phyloP scores from a whole-genome alignment of 148 eudicot genomes.

The Dianthus caryophyllus region DNA sequence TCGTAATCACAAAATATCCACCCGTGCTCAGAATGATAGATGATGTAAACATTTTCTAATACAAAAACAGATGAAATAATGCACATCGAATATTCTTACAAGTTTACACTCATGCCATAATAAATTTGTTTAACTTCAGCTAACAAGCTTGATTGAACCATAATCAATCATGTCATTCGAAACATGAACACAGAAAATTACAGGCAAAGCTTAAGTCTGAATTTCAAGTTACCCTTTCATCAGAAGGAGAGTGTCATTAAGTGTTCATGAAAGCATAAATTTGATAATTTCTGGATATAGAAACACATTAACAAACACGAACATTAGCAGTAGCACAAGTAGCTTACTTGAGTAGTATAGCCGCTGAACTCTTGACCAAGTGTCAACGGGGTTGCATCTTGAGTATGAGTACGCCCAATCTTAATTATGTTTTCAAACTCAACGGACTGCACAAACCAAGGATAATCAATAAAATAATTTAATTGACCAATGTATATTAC shows the following conservation, averaged over 20 bases:
- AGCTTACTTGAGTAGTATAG: constrained; percentile 85
- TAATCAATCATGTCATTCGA: background rate
- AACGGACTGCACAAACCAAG: constrained; percentile 37
- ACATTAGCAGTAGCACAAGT: background rate
- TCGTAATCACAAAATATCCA: too few relatives aligned
- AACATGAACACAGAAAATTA: too few relatives aligned
- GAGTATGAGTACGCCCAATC: constrained; percentile 98
- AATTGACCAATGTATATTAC: background rate
- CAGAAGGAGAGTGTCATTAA: background rate
- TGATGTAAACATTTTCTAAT: too few relatives aligned
- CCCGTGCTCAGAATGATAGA: too few relatives aligned
- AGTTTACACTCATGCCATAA: too few relatives aligned
- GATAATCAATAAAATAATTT: constrained; percentile 10
- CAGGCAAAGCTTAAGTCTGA: background rate
- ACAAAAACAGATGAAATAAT: too few relatives aligned
- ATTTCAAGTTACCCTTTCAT: background rate
- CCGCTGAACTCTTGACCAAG: constrained; percentile 99
- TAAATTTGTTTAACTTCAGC: background rate
- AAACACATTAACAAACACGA: background rate
- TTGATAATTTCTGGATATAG: background rate
- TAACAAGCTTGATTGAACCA: background rate
- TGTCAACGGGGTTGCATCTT: constrained; percentile 99
- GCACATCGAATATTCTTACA: too few relatives aligned
- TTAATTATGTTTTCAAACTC: constrained; percentile 90
- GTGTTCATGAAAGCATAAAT: background rate